phyloP scores from a whole-genome alignment of 768 basidiomycete genomes.

The Auricularia sp. region DNA sequence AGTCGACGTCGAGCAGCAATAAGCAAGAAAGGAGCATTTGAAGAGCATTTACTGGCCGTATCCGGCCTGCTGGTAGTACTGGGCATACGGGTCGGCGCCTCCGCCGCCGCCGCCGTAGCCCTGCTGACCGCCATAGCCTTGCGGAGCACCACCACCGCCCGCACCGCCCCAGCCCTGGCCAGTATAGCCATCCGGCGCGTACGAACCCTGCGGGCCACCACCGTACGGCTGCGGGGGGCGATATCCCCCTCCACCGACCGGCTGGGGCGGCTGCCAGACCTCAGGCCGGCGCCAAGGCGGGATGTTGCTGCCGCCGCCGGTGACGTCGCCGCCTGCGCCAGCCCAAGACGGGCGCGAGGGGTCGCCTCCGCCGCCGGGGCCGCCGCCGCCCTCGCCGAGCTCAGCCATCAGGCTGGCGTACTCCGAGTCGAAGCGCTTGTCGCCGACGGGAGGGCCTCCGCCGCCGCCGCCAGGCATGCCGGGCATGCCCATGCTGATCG shows the following conservation, averaged over 20 bases:
- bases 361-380: constrained; percentile 40
- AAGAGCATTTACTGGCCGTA: constrained; percentile 7
- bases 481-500: constrained; percentile 1
- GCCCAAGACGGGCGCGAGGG: constrained; percentile 22
- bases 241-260: constrained; percentile 33
- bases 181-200: constrained; percentile 31
- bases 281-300: constrained; percentile 90
- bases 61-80: constrained; percentile 64
- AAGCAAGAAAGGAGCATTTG: background rate
- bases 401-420: constrained; percentile 97
- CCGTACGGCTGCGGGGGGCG: constrained; percentile 49
- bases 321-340: constrained; percentile 54
- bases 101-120: constrained; percentile 20
- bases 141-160: constrained; percentile 24
- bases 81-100: constrained; percentile 56
- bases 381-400: constrained; percentile 73
- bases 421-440: constrained; percentile 87
- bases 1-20: too few species aligned
- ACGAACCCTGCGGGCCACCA: constrained; percentile 26
- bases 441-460: constrained; percentile 15
- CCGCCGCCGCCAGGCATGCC: constrained; percentile 3
- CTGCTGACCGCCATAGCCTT: constrained; percentile 20
- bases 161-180: constrained; percentile 23
- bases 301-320: constrained; percentile 60
- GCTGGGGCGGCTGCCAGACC: constrained; percentile 53